Base-by-base conservation (phyloP, 257 asterid genomes). In the Scutellaria baicalensis region DNA sequence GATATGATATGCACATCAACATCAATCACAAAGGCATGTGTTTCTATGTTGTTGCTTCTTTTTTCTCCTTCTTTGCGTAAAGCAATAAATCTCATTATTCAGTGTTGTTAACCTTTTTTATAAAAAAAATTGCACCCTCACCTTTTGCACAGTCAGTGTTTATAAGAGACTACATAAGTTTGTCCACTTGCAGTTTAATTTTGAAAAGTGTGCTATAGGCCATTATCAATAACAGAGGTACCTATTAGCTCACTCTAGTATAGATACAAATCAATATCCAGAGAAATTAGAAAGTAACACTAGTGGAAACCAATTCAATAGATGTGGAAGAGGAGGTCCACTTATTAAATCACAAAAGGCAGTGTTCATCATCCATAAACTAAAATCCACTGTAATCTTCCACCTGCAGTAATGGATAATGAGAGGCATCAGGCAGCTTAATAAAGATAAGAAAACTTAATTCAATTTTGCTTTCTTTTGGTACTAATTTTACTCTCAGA, bases 1-100 rank as follows among this genome's bases (percentile, higher is more conserved):
- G 35, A 71, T 50, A 77, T 71, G 82, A 71, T 48, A 58, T 78
- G 82, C 74, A 81, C 66, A 73, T 81, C 55, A 66, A 76, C 36
- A n/a, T n/a, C n/a, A 70, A 59, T 66, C 40, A 69, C 40, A 10
- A 51, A 35, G 40, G 73, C 66, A 40, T 67, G 49, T 70, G 21
- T 42, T 73, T 60, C 74, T 57, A 69, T 66, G 69, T 44, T 50
- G 61, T 35, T 49, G 58, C 56, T 76, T 70, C 43, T 54, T 56
- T 65, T 75, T 68, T 61, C 51, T 71, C 51, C 47, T 52, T 62
- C 68, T 48, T 56, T 74, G 64, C 69, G 55, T 44, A 10, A 45
- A 69, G 54, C 67, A 73, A 75, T 56, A 70, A 75, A 39, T 63
- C 27, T 71, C 59, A 71, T 48, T 73, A 58, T 54, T 74, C 33